Evolutionary conservation across 257 asterid genomes (phyloP), one percentile per base, ranked within the genome.

Genomic region (Osmanthus fragrans): DNA sequence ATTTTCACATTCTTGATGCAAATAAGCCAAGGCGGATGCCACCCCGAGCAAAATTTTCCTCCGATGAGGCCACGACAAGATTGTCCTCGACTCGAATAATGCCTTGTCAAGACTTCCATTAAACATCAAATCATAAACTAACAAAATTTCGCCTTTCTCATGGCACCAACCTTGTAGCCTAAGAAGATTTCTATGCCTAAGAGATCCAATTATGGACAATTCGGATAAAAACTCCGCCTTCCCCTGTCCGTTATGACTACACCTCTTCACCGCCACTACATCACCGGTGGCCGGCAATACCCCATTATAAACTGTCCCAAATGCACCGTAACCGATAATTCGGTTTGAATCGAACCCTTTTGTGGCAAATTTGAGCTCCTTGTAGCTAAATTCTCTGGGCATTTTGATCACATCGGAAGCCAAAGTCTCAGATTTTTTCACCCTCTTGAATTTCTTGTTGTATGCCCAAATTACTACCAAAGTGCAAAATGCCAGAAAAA

Each of bases 141-240:
- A 75, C 71, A 92, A 73, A 64, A 87, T 88, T 78, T 92, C 97
- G 2, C 97, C 97, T 69, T 84, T 91, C 77, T 92, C 94, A 6
- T 91, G 97, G 45, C 97, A 92, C 97, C 97, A 92, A 1, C 97
- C 97, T 78, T 89, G 97, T 29, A 92, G 90, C 76, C 87, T 81
- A 58, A 92, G 89, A 30, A 92, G 92, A 82, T 92, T 92, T 75
- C 97, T 79, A 58, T 92, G 97, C 86, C 97, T 84, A 42, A 92
- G 89, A 0, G 97, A 87, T 3, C 89, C 96, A n/a, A 91, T 92
- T 27, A 92, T 91, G 0, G 97, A 91, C 56, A 92, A 80, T 72
- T 92, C 97, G 0, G 97, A 86, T 13, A 91, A 69, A 74, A 92
- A 92, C 85, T 92, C 97, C 7, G 85, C 54, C 36, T 88, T 91